Base-by-base conservation (phyloP, 805 yeast species). In the Wickerhamiella brachini region DNA sequence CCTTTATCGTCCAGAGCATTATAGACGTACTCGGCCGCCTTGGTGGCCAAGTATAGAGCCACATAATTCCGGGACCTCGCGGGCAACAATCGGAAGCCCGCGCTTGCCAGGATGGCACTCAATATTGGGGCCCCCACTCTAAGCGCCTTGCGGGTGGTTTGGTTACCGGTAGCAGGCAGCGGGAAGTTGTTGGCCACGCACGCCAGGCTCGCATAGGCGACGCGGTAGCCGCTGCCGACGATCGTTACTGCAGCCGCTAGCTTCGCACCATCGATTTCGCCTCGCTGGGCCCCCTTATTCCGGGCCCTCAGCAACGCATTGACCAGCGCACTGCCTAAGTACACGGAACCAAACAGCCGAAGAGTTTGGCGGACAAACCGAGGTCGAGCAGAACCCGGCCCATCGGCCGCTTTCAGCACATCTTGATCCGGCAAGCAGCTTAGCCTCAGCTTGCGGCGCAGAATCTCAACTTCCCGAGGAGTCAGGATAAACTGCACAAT, bases 1-100 rank as follows among this genome's bases (percentile, higher is more conserved):
- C 66, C 68, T 24, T 56, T 50, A 53, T 67, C 69, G 34, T 67
- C 67, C 34, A 66, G 56, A 50, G 55, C 58, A 54, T 68, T 67
- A 57, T 63, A 66, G 17, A 59, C 49, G 53, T 62, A 62, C 54
- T 70, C 72, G 9, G 58, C 60, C 12, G 69, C 65, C 46, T 65
- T 59, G 17, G 65, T 54, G 5, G 63, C 60, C 15, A 59, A 46
- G 50, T 65, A 68, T 23, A 70, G 55, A 17, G 70, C 69, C 21
- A 60, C 49, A 46, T 59, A 62, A 37, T 59, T 39, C 34, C 55
- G 15, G 18, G 56, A 49, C 47, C 41, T 53, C 31, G 48, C 53
- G 5, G 72, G 71, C 41, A 65, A 17, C 8, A 45, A 6, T 2
- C 38, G 37, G 47, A 45, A 29, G 31, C 22, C 22, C 37, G 39